Percentiles rank a stretch among this genome's conserved stretches.
Conservation (phyloP, 106 monocot genomes). For the Platanthera zijinensis region DNA sequence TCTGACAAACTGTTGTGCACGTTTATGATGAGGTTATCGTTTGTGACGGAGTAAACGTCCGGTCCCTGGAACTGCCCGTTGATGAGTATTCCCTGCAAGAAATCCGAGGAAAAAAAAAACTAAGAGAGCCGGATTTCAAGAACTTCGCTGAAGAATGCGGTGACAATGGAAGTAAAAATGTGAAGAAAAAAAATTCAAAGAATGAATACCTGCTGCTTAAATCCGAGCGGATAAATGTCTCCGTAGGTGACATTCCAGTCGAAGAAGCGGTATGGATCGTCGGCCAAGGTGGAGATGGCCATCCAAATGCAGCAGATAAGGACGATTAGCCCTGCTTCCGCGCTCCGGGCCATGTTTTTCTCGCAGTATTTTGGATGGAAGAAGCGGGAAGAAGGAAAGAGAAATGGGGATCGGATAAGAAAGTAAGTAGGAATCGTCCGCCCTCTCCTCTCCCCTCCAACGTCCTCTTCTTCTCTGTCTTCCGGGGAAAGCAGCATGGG, state of each 20-base stretch:
- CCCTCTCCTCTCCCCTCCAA: no score
- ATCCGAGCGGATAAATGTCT: conserved; percentile 37
- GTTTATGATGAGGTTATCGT: conserved; percentile 76
- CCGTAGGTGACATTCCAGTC: conserved; percentile 47
- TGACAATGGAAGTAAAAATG: not conserved
- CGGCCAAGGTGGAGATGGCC: conserved; percentile 11
- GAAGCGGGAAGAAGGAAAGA: not conserved
- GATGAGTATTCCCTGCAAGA: conserved; percentile 64
- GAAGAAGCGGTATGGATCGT: conserved; percentile 37
- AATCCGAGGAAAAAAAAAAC: not conserved
- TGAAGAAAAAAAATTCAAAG: not conserved
- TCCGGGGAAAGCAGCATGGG: not conserved
- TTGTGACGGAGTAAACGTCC: conserved; percentile 52
- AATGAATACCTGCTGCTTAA: conserved; percentile 41
- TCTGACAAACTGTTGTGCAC: conserved; percentile 64
- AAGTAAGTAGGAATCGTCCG: no score
- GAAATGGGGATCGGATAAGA: no score
- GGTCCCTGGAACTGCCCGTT: conserved; percentile 86
- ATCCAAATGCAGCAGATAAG: not conserved
- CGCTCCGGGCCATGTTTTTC: not conserved
- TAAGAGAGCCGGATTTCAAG: conserved; percentile 1
- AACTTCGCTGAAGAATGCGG: not conserved
- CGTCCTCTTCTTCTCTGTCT: no score
- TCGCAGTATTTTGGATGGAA: not conserved
- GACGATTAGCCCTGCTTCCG: not conserved